A percentile compares a stretch with the other conserved stretches of the same genome.
Evolutionary conservation across 345 rosid species (phyloP).

Genomic region (Gossypium bickii): DNA sequence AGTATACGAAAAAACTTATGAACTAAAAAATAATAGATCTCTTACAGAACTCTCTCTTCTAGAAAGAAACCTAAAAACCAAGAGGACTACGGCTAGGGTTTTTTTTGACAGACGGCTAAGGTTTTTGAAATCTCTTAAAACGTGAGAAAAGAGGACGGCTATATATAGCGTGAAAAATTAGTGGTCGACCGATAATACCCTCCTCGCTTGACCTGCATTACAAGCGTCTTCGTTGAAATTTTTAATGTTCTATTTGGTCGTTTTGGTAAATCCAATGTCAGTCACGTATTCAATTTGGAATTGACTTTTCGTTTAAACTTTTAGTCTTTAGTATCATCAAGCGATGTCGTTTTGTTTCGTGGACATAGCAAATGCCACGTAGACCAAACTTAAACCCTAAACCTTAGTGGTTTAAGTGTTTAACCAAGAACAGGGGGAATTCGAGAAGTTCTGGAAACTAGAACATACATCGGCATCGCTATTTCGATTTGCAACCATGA

Average conservation of each 20-base stretch:
- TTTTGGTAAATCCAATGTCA: no score
- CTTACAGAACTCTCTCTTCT: not conserved
- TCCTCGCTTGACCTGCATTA: no score
- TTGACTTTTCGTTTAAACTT: not conserved
- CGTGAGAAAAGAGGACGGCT: no score
- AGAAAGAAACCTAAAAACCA: not conserved
- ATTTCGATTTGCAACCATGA: slow-evolving; percentile 33
- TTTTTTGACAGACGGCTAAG: no score
- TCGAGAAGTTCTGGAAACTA: not conserved
- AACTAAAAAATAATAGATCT: not conserved
- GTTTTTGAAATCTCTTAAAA: no score
- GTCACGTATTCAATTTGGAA: not conserved
- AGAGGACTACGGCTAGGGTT: no score
- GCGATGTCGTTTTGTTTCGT: not conserved
- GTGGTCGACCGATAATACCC: no score
- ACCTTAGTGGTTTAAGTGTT: not conserved
- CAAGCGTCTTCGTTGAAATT: no score
- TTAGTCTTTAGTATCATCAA: no score
- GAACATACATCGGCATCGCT: not conserved
- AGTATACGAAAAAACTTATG: not conserved
- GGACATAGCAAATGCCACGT: slow-evolving; percentile 5
- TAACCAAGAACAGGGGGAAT: not conserved
- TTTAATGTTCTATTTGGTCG: no score
- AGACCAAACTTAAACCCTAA: slow-evolving; percentile 10
- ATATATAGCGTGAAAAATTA: no score